A percentile compares a stretch with the other conserved stretches of the same genome.
These are phyloP conservation scores for Leccinum holopus DNA, from an alignment of 1,284 basidiomycete genomes.

Conservation along the genomic window DNA sequence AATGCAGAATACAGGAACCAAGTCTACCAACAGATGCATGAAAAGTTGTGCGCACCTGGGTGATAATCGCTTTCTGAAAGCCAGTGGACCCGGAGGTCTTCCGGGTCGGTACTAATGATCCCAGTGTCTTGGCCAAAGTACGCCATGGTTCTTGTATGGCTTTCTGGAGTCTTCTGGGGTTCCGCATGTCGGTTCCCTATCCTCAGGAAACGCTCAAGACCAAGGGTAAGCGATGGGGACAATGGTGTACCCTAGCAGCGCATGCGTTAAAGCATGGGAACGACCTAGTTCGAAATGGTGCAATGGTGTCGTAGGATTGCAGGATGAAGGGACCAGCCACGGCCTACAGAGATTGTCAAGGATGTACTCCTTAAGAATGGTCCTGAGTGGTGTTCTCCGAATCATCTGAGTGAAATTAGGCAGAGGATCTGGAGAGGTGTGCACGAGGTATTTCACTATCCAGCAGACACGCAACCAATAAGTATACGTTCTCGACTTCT, in stretches of 20 bases:
- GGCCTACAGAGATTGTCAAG: background rate
- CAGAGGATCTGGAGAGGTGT: background rate
- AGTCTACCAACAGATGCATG: no score
- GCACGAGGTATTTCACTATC: background rate
- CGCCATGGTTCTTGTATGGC: slow-evolving; percentile 49
- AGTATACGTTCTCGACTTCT: background rate
- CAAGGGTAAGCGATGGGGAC: slow-evolving; percentile 6
- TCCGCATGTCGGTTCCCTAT: slow-evolving; percentile 38
- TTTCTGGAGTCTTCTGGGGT: slow-evolving; percentile 48
- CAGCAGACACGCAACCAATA: background rate
- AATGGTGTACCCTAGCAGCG: slow-evolving; percentile 26
- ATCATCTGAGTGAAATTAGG: slow-evolving; percentile 13
- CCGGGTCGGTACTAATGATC: slow-evolving; percentile 46
- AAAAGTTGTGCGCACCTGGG: slow-evolving; percentile 43
- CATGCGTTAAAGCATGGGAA: slow-evolving; percentile 27
- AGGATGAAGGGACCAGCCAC: background rate
- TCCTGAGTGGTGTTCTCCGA: slow-evolving; percentile 11
- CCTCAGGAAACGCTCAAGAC: slow-evolving; percentile 1
- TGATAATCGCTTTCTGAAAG: slow-evolving; percentile 42
- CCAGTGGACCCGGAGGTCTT: slow-evolving; percentile 39
- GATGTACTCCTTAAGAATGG: background rate
- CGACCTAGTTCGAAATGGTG: background rate
- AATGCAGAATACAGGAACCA: background rate
- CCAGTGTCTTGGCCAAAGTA: slow-evolving; percentile 32
- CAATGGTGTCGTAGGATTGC: background rate